Evolutionary conservation across 176 grass and related monocot genomes (phyloP).

Genomic region (Avena insularis): DNA sequence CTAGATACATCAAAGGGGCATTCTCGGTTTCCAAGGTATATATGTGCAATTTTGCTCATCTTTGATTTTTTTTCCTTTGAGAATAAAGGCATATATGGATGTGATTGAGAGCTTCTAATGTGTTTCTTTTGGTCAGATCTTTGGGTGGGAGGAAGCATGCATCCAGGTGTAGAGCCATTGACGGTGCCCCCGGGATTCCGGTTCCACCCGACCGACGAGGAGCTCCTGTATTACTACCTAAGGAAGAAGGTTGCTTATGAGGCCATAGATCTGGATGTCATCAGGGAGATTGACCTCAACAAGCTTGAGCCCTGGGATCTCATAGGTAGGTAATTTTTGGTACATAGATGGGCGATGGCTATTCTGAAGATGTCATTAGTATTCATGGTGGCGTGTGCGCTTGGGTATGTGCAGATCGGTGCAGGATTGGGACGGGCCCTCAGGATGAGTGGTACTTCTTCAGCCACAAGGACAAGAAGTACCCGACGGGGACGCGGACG

Average conservation of each 20-base stretch:
- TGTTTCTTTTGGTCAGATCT: slow-evolving; percentile 1
- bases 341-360: too few relatives aligned
- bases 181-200: slow-evolving; percentile 77
- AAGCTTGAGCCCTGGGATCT: slow-evolving; percentile 94
- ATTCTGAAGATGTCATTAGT: background rate
- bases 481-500: slow-evolving; percentile 93
- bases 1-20: background rate
- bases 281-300: slow-evolving; percentile 83
- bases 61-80: background rate
- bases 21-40: slow-evolving; percentile 41
- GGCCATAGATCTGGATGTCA: slow-evolving; percentile 81
- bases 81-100: slow-evolving; percentile 30
- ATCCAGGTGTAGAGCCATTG: slow-evolving; percentile 54
- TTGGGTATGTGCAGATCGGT: slow-evolving; percentile 61
- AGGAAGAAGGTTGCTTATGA: slow-evolving; percentile 82
- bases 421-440: slow-evolving; percentile 78
- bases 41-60: background rate
- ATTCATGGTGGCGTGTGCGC: background rate
- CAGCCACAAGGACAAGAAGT: slow-evolving; percentile 99
- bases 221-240: slow-evolving; percentile 85
- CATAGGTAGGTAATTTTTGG: slow-evolving; percentile 47
- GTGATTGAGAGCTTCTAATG: slow-evolving; percentile 26
- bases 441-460: slow-evolving; percentile 99
- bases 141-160: slow-evolving; percentile 54
- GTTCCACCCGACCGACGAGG: slow-evolving; percentile 91